Evolutionary conservation across 768 basidiomycete species (phyloP).

Genomic region (Kwoniella mangroviensis): DNA sequence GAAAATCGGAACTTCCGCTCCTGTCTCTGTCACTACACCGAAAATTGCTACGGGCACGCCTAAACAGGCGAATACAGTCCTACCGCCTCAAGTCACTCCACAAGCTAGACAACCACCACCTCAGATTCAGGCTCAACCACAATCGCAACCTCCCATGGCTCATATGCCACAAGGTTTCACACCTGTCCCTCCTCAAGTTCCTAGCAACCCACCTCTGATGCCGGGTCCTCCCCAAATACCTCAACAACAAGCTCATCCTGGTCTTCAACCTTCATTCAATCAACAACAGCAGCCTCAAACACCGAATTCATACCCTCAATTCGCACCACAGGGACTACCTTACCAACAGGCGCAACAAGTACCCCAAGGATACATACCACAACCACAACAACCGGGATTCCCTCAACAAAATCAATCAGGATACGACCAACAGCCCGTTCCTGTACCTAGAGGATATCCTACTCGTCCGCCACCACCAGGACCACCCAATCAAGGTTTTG

Average conservation of each 20-base stretch:
- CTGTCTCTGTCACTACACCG: slow-evolving; percentile 11
- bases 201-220: not conserved
- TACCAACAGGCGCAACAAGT: not conserved
- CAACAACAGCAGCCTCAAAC: slow-evolving; percentile 7
- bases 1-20: slow-evolving; percentile 45
- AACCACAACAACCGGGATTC: slow-evolving; percentile 1
- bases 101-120: slow-evolving; percentile 10
- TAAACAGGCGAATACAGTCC: not conserved
- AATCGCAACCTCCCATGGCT: slow-evolving; percentile 3
- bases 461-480: not conserved
- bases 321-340: not conserved
- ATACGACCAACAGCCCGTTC: not conserved
- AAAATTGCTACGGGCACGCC: slow-evolving; percentile 9
- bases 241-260: not conserved
- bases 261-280: slow-evolving; percentile 3
- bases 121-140: slow-evolving; percentile 1
- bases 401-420: slow-evolving; percentile 11
- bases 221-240: slow-evolving; percentile 1
- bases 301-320: not conserved
- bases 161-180: slow-evolving; percentile 18
- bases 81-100: slow-evolving; percentile 10
- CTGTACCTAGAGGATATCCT: slow-evolving; percentile 5
- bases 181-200: slow-evolving; percentile 18
- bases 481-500: not conserved
- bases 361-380: not conserved